Evolutionary conservation across 164 flowering plant genomes (phyloP).

Genomic region (Buxus sempervirens): DNA sequence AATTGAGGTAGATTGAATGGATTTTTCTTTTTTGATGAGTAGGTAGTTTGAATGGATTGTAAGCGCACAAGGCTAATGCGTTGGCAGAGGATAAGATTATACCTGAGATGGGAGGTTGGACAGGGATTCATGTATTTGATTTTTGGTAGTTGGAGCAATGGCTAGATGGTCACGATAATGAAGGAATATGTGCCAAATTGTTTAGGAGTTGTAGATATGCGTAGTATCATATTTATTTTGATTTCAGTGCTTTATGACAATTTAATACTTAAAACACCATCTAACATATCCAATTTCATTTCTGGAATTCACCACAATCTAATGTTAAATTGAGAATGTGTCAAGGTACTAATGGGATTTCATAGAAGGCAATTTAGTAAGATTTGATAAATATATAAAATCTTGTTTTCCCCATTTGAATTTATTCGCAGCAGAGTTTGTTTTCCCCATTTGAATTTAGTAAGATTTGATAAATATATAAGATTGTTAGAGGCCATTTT

Average conservation of each 20-base stretch:
- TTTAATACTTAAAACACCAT: too few relatives aligned
- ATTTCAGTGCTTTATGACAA: neutral
- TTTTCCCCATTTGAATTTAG: too few relatives aligned
- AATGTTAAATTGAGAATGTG: too few relatives aligned
- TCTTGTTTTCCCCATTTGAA: neutral
- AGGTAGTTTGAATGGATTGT: too few relatives aligned
- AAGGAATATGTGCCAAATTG: neutral
- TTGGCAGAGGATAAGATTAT: neutral
- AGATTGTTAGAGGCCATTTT: too few relatives aligned
- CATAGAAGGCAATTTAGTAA: neutral
- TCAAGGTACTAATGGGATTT: neutral
- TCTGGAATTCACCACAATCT: neutral
- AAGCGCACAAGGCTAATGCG: neutral
- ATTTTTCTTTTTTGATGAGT: too few relatives aligned
- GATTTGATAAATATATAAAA: too few relatives aligned
- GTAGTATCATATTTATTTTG: too few relatives aligned
- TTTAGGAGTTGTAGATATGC: neutral
- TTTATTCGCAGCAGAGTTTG: too few relatives aligned
- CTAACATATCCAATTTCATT: too few relatives aligned
- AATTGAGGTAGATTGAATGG: neutral
- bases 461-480: too few relatives aligned
- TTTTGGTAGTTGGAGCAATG: neutral
- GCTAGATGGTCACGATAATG: neutral
- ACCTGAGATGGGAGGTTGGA: neutral
- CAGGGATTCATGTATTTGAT: neutral